Evolutionary conservation across 139 green algal species (phyloP).

Genomic region (Marvania coccoides): DNA sequence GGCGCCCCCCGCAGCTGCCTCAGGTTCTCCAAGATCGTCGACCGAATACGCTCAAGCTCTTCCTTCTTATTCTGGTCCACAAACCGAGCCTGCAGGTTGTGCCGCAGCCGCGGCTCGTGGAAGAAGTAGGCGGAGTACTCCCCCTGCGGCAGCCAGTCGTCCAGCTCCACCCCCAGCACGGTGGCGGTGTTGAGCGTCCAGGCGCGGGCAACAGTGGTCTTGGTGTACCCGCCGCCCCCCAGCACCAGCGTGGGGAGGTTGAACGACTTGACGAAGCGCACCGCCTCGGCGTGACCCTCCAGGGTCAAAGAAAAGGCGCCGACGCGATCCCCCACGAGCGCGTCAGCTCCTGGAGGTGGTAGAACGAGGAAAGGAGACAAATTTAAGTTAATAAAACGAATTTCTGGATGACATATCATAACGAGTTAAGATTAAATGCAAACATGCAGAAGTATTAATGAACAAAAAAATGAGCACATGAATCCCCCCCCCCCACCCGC

Average conservation of each 20-base stretch:
- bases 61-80: slow-evolving; percentile 59
- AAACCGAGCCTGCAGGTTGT: slow-evolving; percentile 4
- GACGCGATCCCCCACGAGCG: slow-evolving; percentile 77
- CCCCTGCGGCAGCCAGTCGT: slow-evolving; percentile 51
- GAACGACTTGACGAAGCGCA: slow-evolving; percentile 86
- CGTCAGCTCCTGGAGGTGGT: slow-evolving; percentile 75
- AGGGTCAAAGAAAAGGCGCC: slow-evolving; percentile 90
- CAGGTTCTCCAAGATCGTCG: slow-evolving; percentile 57
- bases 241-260: slow-evolving; percentile 79
- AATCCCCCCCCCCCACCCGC: neutral
- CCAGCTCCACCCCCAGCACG: slow-evolving; percentile 39
- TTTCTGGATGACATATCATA: no score
- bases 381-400: no score
- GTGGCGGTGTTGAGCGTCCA: slow-evolving; percentile 64
- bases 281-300: slow-evolving; percentile 77
- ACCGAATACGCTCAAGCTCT: slow-evolving; percentile 60
- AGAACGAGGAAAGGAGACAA: neutral
- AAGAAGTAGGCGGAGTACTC: slow-evolving; percentile 65
- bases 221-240: slow-evolving; percentile 92
- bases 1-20: slow-evolving; percentile 55
- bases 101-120: slow-evolving; percentile 32
- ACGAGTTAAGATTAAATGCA: no score
- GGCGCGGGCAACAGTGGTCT: slow-evolving; percentile 87
- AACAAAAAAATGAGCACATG: no score
- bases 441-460: no score